Percentiles rank a stretch among this genome's conserved stretches.
phyloP scores from a whole-genome alignment of 164 flowering plant species.

The Platanus orientalis region DNA sequence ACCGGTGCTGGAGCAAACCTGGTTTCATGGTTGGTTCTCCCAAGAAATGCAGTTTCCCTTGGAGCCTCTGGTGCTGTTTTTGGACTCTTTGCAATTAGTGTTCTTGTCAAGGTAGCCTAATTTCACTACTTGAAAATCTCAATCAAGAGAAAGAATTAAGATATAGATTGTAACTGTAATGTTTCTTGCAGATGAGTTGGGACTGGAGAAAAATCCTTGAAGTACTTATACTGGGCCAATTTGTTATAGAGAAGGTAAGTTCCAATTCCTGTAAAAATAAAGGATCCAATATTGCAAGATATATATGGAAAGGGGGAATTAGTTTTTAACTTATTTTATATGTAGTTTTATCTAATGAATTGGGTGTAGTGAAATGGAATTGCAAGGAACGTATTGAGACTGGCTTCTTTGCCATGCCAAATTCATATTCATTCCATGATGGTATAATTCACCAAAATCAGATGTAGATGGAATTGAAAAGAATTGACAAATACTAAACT shows the following conservation, averaged over 20 bases:
- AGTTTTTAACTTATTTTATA: too few relatives aligned
- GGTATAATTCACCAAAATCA: too few relatives aligned
- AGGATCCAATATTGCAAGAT: not conserved
- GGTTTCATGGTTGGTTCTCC: slow-evolving; percentile 90
- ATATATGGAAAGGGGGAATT: too few relatives aligned
- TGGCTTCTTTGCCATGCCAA: too few relatives aligned
- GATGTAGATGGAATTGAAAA: too few relatives aligned
- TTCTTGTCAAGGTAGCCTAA: slow-evolving; percentile 79
- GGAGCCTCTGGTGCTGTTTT: slow-evolving; percentile 99
- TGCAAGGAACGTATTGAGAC: too few relatives aligned
- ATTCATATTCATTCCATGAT: too few relatives aligned
- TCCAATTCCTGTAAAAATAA: not conserved
- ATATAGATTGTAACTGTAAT: not conserved
- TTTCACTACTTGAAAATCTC: not conserved
- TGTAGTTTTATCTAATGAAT: too few relatives aligned
- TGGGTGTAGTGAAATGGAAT: too few relatives aligned
- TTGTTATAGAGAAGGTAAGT: slow-evolving; percentile 81
- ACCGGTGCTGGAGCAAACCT: slow-evolving; percentile 96
- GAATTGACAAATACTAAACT: too few relatives aligned
- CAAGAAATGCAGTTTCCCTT: slow-evolving; percentile 89
- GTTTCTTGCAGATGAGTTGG: slow-evolving; percentile 69
- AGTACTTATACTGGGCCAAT: slow-evolving; percentile 93
- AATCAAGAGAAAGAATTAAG: not conserved
- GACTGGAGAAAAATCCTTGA: slow-evolving; percentile 99
- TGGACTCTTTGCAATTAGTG: slow-evolving; percentile 95